Evolutionary conservation across 495 filamentous ascomycete species (phyloP).

Genomic region (Penicillium bialowiezense): DNA sequence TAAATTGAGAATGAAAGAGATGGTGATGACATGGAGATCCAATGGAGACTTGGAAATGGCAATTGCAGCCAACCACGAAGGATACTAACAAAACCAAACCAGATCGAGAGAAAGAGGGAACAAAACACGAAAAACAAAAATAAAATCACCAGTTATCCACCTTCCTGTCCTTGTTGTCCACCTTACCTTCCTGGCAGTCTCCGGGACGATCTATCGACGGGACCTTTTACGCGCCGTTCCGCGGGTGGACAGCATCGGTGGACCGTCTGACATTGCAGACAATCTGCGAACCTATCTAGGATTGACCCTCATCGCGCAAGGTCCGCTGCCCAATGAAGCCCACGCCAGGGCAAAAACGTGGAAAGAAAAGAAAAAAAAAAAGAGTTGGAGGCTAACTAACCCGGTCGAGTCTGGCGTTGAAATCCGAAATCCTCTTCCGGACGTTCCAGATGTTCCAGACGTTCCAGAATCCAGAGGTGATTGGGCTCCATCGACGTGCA

Average conservation of each 20-base stretch:
- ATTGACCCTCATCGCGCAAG: no score
- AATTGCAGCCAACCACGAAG: no score
- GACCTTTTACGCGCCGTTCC: slow-evolving; percentile 17
- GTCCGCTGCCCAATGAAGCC: not conserved
- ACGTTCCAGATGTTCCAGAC: not conserved
- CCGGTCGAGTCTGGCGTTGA: slow-evolving; percentile 5
- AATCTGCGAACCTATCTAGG: no score
- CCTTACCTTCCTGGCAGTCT: slow-evolving; percentile 9
- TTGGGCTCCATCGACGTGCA: slow-evolving; percentile 3
- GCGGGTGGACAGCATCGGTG: slow-evolving; percentile 11
- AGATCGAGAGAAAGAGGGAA: not conserved
- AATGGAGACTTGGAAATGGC: no score
- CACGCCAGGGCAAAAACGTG: not conserved
- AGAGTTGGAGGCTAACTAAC: not conserved
- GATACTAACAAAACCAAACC: no score
- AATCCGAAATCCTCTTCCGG: not conserved
- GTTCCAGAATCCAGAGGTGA: not conserved
- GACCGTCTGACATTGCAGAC: not conserved
- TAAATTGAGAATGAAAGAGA: no score
- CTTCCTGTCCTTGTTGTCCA: slow-evolving; percentile 6
- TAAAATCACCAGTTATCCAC: not conserved
- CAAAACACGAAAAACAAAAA: not conserved
- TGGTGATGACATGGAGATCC: no score
- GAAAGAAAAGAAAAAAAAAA: no score
- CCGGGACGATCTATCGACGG: slow-evolving; percentile 22